phyloP scores from a whole-genome alignment of 257 asterid genomes.

The Hygrophila difformis region DNA sequence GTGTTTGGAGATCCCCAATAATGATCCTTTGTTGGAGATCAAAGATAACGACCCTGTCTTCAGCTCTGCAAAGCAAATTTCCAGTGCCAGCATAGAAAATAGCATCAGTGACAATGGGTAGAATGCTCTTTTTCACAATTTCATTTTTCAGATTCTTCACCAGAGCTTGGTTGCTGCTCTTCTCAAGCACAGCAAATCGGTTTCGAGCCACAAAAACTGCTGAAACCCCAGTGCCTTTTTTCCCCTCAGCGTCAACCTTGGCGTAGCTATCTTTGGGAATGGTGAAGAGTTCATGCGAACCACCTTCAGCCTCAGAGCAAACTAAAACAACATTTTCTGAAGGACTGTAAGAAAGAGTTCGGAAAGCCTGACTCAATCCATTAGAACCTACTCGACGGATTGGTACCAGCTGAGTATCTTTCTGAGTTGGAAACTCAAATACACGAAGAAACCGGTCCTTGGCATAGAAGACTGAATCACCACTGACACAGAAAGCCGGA shows the following conservation, averaged over 20 bases:
- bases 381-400: slow-evolving; percentile 87
- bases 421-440: slow-evolving; percentile 80
- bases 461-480: slow-evolving; percentile 74
- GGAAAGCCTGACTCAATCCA: slow-evolving; percentile 73
- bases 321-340: slow-evolving; percentile 80
- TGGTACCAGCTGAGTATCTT: slow-evolving; percentile 78
- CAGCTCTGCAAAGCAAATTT: slow-evolving; percentile 86
- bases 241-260: slow-evolving; percentile 79
- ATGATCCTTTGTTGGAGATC: slow-evolving; percentile 85
- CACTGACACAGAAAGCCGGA: slow-evolving; percentile 78
- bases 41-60: slow-evolving; percentile 83
- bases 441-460: slow-evolving; percentile 81
- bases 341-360: slow-evolving; percentile 90
- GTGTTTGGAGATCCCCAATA: slow-evolving; percentile 79
- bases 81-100: slow-evolving; percentile 98
- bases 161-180: slow-evolving; percentile 66
- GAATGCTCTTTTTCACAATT: slow-evolving; percentile 55
- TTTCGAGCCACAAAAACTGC: slow-evolving; percentile 93
- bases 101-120: slow-evolving; percentile 81
- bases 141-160: slow-evolving; percentile 87
- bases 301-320: slow-evolving; percentile 88
- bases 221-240: slow-evolving; percentile 77
- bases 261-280: slow-evolving; percentile 76
- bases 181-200: slow-evolving; percentile 92
- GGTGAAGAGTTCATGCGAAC: slow-evolving; percentile 78